These are phyloP conservation scores for Crotalaria pallida DNA, from an alignment of 306 rosid species.

Conservation along the genomic window DNA sequence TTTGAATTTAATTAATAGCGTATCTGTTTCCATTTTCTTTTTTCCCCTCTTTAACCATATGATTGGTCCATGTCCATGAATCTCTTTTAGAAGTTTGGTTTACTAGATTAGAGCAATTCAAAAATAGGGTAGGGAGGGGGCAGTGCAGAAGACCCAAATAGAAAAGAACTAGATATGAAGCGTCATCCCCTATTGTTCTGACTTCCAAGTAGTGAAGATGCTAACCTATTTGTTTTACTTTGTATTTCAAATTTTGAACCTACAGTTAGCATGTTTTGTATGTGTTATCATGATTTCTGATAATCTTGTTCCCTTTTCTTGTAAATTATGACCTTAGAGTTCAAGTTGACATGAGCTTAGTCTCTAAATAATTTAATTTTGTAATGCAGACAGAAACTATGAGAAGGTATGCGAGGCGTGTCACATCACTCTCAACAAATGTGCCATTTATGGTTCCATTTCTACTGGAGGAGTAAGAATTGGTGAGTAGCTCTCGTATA, in stretches of 20 bases:
- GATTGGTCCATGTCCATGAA: too few species aligned
- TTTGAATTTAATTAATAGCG: not conserved
- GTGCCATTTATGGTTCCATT: conserved; percentile 69
- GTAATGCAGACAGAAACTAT: conserved; percentile 57
- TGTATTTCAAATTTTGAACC: not conserved
- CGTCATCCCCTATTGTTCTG: not conserved
- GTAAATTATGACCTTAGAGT: not conserved
- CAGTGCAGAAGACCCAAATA: not conserved
- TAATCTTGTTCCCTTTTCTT: not conserved
- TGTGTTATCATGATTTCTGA: conserved; percentile 2
- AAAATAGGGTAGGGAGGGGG: not conserved
- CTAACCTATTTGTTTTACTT: not conserved
- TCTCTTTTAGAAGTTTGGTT: not conserved
- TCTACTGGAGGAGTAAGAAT: conserved; percentile 78
- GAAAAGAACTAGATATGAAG: not conserved
- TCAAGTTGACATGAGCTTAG: conserved; percentile 22
- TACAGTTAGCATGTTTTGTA: not conserved
- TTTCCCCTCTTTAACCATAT: too few species aligned
- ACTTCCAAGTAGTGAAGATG: not conserved
- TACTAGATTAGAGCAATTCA: not conserved
- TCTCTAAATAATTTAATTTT: conserved; percentile 15
- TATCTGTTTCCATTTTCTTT: not conserved
- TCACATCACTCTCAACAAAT: conserved; percentile 66
- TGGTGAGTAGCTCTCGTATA: conserved; percentile 43
- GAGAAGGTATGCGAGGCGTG: conserved; percentile 83